phyloP scores from a whole-genome alignment of 2,329 filamentous ascomycete species.

The Hypoxylon sp. region DNA sequence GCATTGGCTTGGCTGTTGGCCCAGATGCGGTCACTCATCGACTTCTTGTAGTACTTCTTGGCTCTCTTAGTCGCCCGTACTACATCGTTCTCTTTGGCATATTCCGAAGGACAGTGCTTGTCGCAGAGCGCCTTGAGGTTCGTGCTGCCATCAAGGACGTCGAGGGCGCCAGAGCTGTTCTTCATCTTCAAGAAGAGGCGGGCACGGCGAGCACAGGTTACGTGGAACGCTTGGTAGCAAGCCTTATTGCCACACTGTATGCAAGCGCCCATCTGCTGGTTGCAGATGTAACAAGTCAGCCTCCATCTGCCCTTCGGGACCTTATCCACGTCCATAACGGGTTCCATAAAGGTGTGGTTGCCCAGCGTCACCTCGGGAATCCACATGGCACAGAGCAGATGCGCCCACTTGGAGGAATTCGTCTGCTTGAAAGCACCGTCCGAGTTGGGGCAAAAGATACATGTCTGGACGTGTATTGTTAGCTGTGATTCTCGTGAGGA shows the following conservation, averaged over 20 bases:
- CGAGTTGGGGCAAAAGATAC: slow-evolving; percentile 97
- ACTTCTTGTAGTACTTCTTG: slow-evolving; percentile 86
- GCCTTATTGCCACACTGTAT: slow-evolving; percentile 98
- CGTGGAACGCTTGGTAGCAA: slow-evolving; percentile 96
- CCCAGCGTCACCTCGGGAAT: slow-evolving; percentile 96
- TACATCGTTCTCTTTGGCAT: slow-evolving; percentile 85
- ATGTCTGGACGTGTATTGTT: slow-evolving; percentile 64
- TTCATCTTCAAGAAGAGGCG: slow-evolving; percentile 96
- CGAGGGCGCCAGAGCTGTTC: slow-evolving; percentile 79
- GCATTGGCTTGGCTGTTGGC: slow-evolving; percentile 88
- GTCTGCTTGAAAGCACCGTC: slow-evolving; percentile 99
- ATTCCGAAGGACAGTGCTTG: slow-evolving; percentile 90
- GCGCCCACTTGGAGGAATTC: slow-evolving; percentile 94
- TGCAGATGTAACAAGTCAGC: slow-evolving; percentile 93
- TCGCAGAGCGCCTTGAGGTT: slow-evolving; percentile 95
- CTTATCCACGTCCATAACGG: slow-evolving; percentile 97
- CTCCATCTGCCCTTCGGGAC: slow-evolving; percentile 96
- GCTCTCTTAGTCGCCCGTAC: slow-evolving; percentile 81
- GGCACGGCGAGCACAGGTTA: slow-evolving; percentile 90
- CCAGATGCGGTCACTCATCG: slow-evolving; percentile 90
- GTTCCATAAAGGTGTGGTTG: slow-evolving; percentile 97
- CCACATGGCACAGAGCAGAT: slow-evolving; percentile 97
- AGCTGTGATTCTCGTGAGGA: slow-evolving; percentile 20
- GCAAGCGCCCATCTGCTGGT: slow-evolving; percentile 96
- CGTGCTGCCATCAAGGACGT: slow-evolving; percentile 79